Evolutionary conservation across 345 rosid genomes (phyloP).

Genomic region (Dipteronia sinensis): DNA sequence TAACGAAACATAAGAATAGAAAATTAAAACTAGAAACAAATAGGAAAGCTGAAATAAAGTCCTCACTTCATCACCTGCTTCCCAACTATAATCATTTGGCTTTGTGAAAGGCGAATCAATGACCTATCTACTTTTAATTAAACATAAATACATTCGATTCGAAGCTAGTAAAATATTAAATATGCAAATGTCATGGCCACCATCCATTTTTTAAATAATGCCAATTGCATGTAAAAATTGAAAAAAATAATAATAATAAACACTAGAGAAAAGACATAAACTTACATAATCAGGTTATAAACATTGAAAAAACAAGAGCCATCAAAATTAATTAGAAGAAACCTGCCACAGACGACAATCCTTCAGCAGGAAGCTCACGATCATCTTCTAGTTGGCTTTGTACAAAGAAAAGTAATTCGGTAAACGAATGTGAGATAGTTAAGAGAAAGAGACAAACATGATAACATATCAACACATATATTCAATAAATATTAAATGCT

Average conservation of each 20-base stretch:
- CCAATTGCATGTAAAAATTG: neutral
- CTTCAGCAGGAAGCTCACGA: constrained; percentile 50
- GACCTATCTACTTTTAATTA: neutral
- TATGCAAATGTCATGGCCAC: neutral
- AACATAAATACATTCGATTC: neutral
- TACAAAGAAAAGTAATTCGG: constrained; percentile 41
- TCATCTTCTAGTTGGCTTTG: constrained; percentile 71
- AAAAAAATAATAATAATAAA: neutral
- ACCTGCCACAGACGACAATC: constrained; percentile 71
- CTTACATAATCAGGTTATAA: neutral
- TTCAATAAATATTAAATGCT: too few relatives aligned
- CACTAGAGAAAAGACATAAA: neutral
- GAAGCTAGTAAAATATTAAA: neutral
- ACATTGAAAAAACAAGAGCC: neutral
- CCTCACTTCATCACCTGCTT: neutral
- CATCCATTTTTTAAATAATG: neutral
- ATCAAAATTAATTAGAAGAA: constrained; percentile 16
- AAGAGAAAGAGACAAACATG: neutral
- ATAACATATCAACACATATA: neutral
- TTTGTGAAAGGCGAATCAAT: neutral
- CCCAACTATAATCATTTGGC: neutral
- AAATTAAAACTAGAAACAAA: too few relatives aligned
- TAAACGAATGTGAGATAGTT: constrained; percentile 17
- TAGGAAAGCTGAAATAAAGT: neutral
- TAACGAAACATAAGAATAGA: neutral